These are phyloP conservation scores for Penicillium sp. DNA, from an alignment of 2,329 filamentous ascomycete species.

Conservation along the genomic window DNA sequence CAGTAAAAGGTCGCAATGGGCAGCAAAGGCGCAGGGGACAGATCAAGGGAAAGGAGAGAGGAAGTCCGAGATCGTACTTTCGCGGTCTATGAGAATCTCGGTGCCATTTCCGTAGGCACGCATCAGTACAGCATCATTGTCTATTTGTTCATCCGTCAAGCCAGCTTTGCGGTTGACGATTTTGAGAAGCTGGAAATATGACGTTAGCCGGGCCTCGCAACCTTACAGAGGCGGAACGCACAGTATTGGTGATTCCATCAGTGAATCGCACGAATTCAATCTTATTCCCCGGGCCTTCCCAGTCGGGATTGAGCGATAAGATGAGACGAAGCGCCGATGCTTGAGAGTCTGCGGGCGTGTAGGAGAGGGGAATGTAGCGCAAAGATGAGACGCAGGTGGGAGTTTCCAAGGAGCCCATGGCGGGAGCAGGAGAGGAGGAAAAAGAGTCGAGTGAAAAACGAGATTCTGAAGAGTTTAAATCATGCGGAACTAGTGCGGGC, in stretches of 20 bases:
- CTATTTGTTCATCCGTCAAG: slow-evolving; percentile 67
- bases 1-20: slow-evolving; percentile 34
- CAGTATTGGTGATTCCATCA: slow-evolving; percentile 96
- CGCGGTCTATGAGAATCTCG: slow-evolving; percentile 89
- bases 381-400: slow-evolving; percentile 20
- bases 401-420: slow-evolving; percentile 25
- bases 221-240: slow-evolving; percentile 35
- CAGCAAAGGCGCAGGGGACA: slow-evolving; percentile 10
- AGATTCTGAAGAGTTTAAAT: slow-evolving; percentile 5
- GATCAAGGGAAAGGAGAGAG: not conserved
- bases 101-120: slow-evolving; percentile 93
- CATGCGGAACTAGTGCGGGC: slow-evolving; percentile 4
- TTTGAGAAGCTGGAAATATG: slow-evolving; percentile 45
- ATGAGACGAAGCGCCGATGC: slow-evolving; percentile 74
- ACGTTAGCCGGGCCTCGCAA: slow-evolving; percentile 16
- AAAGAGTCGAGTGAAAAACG: slow-evolving; percentile 2
- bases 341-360: slow-evolving; percentile 70
- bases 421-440: slow-evolving; percentile 5
- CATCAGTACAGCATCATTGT: slow-evolving; percentile 78
- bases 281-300: slow-evolving; percentile 65
- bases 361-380: slow-evolving; percentile 64
- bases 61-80: slow-evolving; percentile 56
- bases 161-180: slow-evolving; percentile 52
- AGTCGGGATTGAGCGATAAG: slow-evolving; percentile 72
- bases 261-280: slow-evolving; percentile 88